Conservation (phyloP, 139 green algal species). For the Micromonas pusilla region DNA sequence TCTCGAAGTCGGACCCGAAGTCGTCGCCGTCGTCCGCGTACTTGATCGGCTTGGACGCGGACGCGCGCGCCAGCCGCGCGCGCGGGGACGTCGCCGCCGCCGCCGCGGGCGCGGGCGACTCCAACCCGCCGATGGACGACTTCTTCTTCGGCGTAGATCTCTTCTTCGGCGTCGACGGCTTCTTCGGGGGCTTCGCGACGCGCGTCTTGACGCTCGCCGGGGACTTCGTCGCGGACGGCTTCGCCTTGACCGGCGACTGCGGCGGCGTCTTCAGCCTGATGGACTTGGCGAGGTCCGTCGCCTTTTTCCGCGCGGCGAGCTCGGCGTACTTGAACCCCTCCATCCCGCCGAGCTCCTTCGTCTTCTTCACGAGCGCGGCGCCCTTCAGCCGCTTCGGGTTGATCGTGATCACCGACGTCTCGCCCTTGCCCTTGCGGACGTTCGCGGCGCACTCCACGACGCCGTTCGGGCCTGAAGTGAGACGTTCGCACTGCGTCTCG, state of each 20-base stretch:
- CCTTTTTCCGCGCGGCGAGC: no score
- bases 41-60: background rate
- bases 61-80: no score
- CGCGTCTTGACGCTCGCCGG: slow-evolving; percentile 15
- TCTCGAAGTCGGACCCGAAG: background rate
- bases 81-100: background rate
- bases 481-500: background rate
- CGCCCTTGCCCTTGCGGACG: background rate
- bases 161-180: slow-evolving; percentile 2
- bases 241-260: slow-evolving; percentile 7
- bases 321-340: slow-evolving; percentile 17
- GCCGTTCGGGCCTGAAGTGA: background rate
- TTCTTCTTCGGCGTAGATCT: background rate
- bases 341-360: background rate
- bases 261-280: background rate
- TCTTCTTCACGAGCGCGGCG: background rate
- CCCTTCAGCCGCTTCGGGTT: slow-evolving; percentile 24
- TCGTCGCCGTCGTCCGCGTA: background rate
- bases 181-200: background rate
- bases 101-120: no score
- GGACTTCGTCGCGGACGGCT: slow-evolving; percentile 9
- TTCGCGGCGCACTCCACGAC: background rate
- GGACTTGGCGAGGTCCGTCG: background rate
- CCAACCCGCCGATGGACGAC: no score
- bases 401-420: background rate